Conservation (phyloP, 495 filamentous ascomycete genomes). For the Penicillium tannophilum region DNA sequence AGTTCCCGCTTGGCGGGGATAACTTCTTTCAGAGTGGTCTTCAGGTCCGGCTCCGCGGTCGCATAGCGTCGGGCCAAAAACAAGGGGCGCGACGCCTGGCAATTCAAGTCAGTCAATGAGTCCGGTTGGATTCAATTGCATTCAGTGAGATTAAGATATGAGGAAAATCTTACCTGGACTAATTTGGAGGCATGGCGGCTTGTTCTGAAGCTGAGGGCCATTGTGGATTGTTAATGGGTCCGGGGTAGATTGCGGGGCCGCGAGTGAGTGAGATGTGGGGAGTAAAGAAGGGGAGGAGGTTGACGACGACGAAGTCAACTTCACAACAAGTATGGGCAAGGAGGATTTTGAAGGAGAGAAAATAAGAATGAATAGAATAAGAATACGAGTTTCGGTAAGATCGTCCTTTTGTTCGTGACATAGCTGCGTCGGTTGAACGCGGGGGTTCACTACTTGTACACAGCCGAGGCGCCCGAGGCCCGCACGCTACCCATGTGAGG, state of each 20-base stretch:
- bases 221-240: constrained; percentile 23
- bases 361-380: neutral
- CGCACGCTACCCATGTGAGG: constrained; percentile 13
- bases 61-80: constrained; percentile 45
- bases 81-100: constrained; percentile 30
- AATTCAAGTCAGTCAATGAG: neutral
- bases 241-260: constrained; percentile 28
- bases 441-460: constrained; percentile 17
- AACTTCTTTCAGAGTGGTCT: constrained; percentile 73
- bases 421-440: constrained; percentile 38
- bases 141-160: neutral
- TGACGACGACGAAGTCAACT: neutral
- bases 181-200: constrained; percentile 42
- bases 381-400: neutral
- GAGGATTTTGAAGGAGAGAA: neutral
- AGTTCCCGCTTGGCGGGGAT: constrained; percentile 94
- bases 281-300: neutral
- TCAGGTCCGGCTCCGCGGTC: constrained; percentile 82
- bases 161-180: constrained; percentile 35
- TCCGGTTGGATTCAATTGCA: neutral
- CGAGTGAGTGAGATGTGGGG: constrained; percentile 1
- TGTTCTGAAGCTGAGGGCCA: constrained; percentile 42
- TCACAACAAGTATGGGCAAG: neutral
- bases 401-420: constrained; percentile 15
- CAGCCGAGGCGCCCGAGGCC: constrained; percentile 30